Evolutionary conservation across 768 basidiomycete genomes (phyloP), one percentile per base, ranked within the genome.

Genomic region (Hirschioporus abietinus): DNA sequence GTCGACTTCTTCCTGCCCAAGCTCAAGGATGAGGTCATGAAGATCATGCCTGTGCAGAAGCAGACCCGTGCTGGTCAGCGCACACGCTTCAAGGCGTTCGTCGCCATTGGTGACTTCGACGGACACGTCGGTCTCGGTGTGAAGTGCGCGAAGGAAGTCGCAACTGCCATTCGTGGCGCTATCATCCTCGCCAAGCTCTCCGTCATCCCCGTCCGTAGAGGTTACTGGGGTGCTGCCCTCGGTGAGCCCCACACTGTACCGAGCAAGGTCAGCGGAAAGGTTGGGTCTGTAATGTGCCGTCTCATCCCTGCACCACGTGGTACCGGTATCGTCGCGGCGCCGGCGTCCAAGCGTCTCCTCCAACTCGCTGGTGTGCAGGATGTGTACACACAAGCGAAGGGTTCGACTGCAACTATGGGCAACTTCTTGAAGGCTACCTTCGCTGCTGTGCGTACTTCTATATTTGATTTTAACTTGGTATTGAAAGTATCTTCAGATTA

Each of bases 1-100:
- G 91, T 99, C 85, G 97, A 99, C 84, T 89, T 91, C 79, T 98
- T 99, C 93, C 88, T 99, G 62, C 97, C 97, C 73, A 93, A 93
- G 78, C 92, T 99, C 82, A 99, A 99, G 87, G 97, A 96, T 73
- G 95, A 97, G 79, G 97, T 99, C 71, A 99, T 99, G 97, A 96
- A 96, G 80, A 99, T 99, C 78, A 95, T 95, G 90, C 97, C 97
- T 72, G 97, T 99, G 66, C 97, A 99, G 83, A 99, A 99, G 82
- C 97, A 99, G 81, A 99, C 97, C 68, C 95, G 94, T 76, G 97
- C 97, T 73, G 97, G 97, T 79, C 97, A 99, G 81, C 93, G 97
- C 73, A 99, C 97, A 68, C 92, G 97, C 70, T 99, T 99, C 90
- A 99, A 99, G 84, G 97, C 97, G 27, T 99, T 98, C 82, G 97